phyloP scores from a whole-genome alignment of 257 asterid species.

The Solanum corneliomulleri region DNA sequence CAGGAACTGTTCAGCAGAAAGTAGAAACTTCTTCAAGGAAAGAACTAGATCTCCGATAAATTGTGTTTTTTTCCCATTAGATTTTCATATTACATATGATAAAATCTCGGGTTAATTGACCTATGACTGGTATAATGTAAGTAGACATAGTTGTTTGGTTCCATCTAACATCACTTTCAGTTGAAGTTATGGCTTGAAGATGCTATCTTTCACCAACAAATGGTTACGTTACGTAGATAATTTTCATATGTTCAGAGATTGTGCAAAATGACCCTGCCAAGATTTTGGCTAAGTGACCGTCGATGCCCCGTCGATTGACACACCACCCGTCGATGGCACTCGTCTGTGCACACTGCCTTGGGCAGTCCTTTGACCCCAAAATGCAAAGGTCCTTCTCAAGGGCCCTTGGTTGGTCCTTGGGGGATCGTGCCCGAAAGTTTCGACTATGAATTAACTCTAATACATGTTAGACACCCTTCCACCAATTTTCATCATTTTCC shows the following conservation, averaged over 20 bases:
- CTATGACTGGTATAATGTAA: not conserved
- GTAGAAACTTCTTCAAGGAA: not conserved
- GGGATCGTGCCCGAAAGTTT: too few species aligned
- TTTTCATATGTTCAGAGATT: not conserved
- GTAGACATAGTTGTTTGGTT: not conserved
- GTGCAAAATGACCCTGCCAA: too few species aligned
- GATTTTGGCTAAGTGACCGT: accelerated
- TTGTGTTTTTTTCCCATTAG: not conserved
- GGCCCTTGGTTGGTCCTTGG: too few species aligned
- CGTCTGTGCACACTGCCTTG: too few species aligned
- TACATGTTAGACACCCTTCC: too few species aligned
- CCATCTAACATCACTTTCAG: not conserved
- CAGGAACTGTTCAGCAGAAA: conserved; percentile 37
- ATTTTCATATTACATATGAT: not conserved
- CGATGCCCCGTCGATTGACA: too few species aligned
- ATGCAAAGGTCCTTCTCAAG: too few species aligned
- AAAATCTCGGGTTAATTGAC: not conserved
- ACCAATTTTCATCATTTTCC: too few species aligned
- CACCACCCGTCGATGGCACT: too few species aligned
- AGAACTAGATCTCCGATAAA: not conserved
- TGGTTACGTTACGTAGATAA: not conserved
- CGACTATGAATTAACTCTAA: too few species aligned
- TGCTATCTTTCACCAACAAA: not conserved
- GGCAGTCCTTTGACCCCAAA: too few species aligned
- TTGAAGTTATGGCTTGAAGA: not conserved